These are phyloP conservation scores for Xylaria sp. DNA, from an alignment of 2,329 filamentous ascomycete species.

Conservation along the genomic window DNA sequence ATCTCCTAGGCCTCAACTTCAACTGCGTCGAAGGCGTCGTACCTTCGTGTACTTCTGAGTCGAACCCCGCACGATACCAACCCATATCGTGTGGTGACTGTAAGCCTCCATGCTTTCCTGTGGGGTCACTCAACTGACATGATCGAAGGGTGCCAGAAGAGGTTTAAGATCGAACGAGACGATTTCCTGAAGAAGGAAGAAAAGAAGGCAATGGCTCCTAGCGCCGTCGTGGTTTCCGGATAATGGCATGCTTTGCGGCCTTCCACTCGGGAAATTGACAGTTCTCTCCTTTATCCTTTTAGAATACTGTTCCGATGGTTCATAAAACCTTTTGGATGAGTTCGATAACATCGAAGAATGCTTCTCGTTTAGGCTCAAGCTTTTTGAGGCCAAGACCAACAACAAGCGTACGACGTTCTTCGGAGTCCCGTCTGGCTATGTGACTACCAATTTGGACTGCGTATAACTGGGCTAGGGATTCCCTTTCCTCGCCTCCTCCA, in stretches of 20 bases:
- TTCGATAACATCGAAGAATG: slow-evolving; percentile 68
- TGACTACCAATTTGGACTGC: slow-evolving; percentile 87
- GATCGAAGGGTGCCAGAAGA: slow-evolving; percentile 36
- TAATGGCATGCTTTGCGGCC: slow-evolving; percentile 1
- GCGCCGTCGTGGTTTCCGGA: slow-evolving; percentile 27
- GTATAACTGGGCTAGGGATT: slow-evolving; percentile 84
- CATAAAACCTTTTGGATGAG: slow-evolving; percentile 61
- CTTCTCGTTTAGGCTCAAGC: slow-evolving; percentile 53
- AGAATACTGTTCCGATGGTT: slow-evolving; percentile 10
- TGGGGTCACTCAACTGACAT: slow-evolving; percentile 3
- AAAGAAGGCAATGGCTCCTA: slow-evolving; percentile 29
- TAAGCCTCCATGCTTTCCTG: slow-evolving; percentile 23
- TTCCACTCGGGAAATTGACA: no score
- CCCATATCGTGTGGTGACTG: slow-evolving; percentile 54
- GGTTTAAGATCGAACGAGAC: slow-evolving; percentile 37
- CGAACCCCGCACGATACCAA: slow-evolving; percentile 52
- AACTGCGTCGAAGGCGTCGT: slow-evolving; percentile 53
- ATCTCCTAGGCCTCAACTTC: slow-evolving; percentile 48
- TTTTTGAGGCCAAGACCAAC: slow-evolving; percentile 62
- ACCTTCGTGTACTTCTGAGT: slow-evolving; percentile 48
- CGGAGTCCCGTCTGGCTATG: slow-evolving; percentile 70
- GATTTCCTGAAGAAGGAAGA: slow-evolving; percentile 31
- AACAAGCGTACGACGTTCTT: slow-evolving; percentile 63
- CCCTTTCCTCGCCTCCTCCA: slow-evolving; percentile 75
- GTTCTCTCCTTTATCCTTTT: not conserved